Base-by-base conservation (phyloP, 108 stramenopile species). In the Cyclotella cryptica region DNA sequence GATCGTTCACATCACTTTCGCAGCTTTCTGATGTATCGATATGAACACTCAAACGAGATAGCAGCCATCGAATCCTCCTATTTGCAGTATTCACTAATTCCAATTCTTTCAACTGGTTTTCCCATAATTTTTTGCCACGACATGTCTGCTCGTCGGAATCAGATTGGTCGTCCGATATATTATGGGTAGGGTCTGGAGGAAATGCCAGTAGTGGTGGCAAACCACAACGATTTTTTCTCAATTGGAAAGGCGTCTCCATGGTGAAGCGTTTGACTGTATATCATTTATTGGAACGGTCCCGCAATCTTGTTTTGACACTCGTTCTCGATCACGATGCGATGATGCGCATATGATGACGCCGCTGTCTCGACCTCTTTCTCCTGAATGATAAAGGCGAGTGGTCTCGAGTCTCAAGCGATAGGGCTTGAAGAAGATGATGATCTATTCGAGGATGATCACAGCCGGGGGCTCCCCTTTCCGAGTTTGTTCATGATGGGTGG, bases 121-220 rank as follows among this genome's bases (percentile, higher is more conserved):
- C 27, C 71, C 58, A 60, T 11, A 60, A 26, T 53, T 51, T 13
- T 15, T 49, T 17, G 17, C 49, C 67, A 18, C 30, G 67, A 46
- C 26, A 26, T 51, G 1, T 19, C 3, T 8, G 5, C 3, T 51
- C 19, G 19, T 19, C 8, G 3, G 18, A 19, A 19, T 51, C 5
- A 19, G 27, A 14, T 1, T 68, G 47, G 14, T 68, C 49, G 22
- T 43, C 26, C 17, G 29, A 57, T 1, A 13, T 0, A 15, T 55
- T 15, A 52, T 55, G 8, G 10, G 53, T 2, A n/a, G 55, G 8
- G 4, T 35, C 26, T 19, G 69, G 69, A n/a, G 69, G 44, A 41
- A 70, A 70, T 14, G 69, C 53, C 54, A 57, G n/a, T 3, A 55
- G 30, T 0, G 69, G 54, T 55, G 69, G 54, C 39, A 70, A 18